Evolutionary conservation across 257 asterid species (phyloP).

Genomic region (Solanum pennellii): DNA sequence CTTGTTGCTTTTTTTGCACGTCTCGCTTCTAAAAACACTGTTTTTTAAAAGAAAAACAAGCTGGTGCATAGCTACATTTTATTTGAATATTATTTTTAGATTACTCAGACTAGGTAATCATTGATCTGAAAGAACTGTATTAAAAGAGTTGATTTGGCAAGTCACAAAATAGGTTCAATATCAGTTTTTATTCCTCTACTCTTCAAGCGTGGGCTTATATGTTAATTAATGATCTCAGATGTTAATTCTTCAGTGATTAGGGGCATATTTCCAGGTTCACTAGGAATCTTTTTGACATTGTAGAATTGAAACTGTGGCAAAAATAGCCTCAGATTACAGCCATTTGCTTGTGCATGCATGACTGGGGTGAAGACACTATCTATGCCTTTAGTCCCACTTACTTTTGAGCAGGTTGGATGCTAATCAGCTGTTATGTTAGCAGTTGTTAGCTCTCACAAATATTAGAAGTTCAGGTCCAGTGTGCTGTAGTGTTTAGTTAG

Average conservation of each 20-base stretch:
- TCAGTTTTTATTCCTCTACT: not conserved
- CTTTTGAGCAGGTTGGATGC: not conserved
- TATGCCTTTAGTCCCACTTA: not conserved
- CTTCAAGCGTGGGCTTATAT: not conserved
- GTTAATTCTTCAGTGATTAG: not conserved
- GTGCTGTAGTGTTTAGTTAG: not conserved
- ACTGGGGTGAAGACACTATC: not conserved
- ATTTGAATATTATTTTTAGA: not conserved
- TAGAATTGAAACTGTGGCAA: not conserved
- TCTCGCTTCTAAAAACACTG: not conserved
- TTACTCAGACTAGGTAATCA: not conserved
- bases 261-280: not conserved
- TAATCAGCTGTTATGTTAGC: not conserved
- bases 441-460: not conserved
- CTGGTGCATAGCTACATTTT: not conserved
- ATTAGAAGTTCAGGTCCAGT: not conserved
- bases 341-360: not conserved
- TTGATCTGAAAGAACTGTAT: not conserved
- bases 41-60: not conserved
- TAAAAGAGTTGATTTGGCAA: not conserved
- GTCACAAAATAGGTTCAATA: not conserved
- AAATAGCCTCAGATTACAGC: not conserved
- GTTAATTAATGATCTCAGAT: not conserved
- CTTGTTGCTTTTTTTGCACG: not conserved
- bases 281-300: not conserved